phyloP scores from a whole-genome alignment of 768 basidiomycete species.

The Boletus edulis region DNA sequence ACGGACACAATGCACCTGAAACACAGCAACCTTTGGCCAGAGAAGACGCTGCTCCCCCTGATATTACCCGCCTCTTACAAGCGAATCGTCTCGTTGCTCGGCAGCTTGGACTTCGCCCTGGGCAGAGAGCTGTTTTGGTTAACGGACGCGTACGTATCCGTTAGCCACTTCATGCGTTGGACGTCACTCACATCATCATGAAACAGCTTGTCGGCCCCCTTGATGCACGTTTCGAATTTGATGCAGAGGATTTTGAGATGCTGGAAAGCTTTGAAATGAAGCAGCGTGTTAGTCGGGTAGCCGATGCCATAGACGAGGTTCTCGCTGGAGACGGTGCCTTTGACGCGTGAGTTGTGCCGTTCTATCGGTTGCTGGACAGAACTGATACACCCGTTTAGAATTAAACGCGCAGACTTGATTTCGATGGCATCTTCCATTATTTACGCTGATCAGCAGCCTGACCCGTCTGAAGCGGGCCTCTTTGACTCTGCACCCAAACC shows the following conservation, averaged over 20 bases:
- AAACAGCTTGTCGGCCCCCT: conserved; percentile 78
- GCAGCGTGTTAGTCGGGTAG: conserved; percentile 67
- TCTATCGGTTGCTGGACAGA: neutral
- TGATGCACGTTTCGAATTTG: conserved; percentile 49
- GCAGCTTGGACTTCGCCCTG: conserved; percentile 57
- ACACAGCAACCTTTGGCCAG: conserved; percentile 38
- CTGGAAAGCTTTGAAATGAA: conserved; percentile 73
- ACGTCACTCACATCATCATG: conserved; percentile 2
- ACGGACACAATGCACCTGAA: conserved; percentile 6
- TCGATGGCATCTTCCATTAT: conserved; percentile 71
- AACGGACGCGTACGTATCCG: conserved; percentile 74
- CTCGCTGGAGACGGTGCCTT: conserved; percentile 36
- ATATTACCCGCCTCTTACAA: conserved; percentile 37
- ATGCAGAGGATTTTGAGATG: conserved; percentile 65
- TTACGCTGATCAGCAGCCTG: conserved; percentile 65
- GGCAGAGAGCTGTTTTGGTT: conserved; percentile 62
- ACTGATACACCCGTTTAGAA: conserved; percentile 35
- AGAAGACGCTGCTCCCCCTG: conserved; percentile 27
- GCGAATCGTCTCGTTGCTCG: conserved; percentile 48
- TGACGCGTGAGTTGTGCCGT: conserved; percentile 40
- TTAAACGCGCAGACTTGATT: conserved; percentile 55
- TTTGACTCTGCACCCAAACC: conserved; percentile 64
- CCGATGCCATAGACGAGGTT: conserved; percentile 60
- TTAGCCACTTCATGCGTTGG: neutral
- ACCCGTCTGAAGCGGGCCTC: conserved; percentile 68